Evolutionary conservation across 768 basidiomycete species (phyloP), one percentile per base, ranked within the genome.

Genomic region (Boletus vermiculosoides): DNA sequence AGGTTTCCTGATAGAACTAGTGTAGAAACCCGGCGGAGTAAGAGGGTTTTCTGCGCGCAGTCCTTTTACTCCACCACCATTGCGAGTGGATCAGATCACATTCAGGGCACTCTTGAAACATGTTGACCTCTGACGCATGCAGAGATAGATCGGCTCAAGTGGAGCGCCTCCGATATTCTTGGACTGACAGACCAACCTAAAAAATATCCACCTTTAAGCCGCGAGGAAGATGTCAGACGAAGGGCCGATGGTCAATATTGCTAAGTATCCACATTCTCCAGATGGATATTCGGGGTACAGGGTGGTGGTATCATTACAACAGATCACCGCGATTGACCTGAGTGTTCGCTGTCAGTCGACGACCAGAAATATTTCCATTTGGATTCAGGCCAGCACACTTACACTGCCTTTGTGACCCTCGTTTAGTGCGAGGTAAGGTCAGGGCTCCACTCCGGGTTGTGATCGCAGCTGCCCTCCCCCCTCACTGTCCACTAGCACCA

Each of bases 401-500:
- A 62, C 55, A 51, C 47, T 52, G 15, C 33, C n/a, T 18, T 25
- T 30, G 37, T 11, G 25, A 31, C 33, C 22, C 41, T 45, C 44
- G 25, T 33, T 10, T n/a, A 18, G 31, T n/a, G 25, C 25, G 20
- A 45, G 30, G 23, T 30, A 23, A 36, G 23, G 20, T 56, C 54
- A 50, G 25, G 36, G 45, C 56, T 51, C 25, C 39, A 22, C 22
- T 22, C 22, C 50, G 50, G 13, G 9, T 18, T 46, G 50, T 51
- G 52, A 55, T 48, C 34, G 50, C 22, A 23, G 44, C n/a, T 52
- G 23, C 20, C 46, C 45, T 18, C 52, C 49, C 5, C 48, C 49
- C 31, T 31, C 56, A 28, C 33, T 25, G n/a, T 42, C 52, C 51
- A 36, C 41, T n/a, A 71, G 56, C 53, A 62, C 65, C 61, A 76